Conservation (phyloP, 768 basidiomycete species). For the Boletellus ananas region DNA sequence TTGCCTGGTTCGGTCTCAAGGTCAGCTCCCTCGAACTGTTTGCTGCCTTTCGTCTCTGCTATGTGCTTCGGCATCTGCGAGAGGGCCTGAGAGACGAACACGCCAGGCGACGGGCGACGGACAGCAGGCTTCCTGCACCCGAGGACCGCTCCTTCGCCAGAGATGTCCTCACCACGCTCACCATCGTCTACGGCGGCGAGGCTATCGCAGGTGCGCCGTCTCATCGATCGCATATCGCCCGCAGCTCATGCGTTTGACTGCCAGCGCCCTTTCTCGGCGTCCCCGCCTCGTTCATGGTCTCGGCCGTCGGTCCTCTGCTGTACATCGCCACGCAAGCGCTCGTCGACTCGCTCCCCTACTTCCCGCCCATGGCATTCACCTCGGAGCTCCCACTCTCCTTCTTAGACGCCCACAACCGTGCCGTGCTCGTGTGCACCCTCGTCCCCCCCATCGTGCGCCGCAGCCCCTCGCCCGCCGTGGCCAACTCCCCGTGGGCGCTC, state of each 20-base stretch:
- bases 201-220: conserved; percentile 53
- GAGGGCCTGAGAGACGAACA: conserved; percentile 48
- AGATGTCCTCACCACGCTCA: conserved; percentile 52
- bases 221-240: neutral
- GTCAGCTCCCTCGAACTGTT: conserved; percentile 65
- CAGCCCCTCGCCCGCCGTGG: conserved; percentile 47
- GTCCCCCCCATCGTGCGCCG: conserved; percentile 65
- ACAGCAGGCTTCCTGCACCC: conserved; percentile 31
- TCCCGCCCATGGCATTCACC: conserved; percentile 43
- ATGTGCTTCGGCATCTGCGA: conserved; percentile 63
- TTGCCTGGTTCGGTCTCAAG: conserved; percentile 59
- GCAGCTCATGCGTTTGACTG: neutral
- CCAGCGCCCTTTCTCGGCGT: conserved; percentile 60
- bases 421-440: conserved; percentile 72
- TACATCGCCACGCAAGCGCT: conserved; percentile 60
- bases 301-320: conserved; percentile 59
- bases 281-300: conserved; percentile 79
- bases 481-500: conserved; percentile 73
- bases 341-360: conserved; percentile 53
- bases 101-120: conserved; percentile 31
- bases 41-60: conserved; percentile 65
- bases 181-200: conserved; percentile 80
- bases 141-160: conserved; percentile 57
- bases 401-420: conserved; percentile 76
- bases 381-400: conserved; percentile 71